These are phyloP conservation scores for Cenchrus fungigraminus DNA, from an alignment of 176 grass and related monocot genomes.

Conservation along the genomic window DNA sequence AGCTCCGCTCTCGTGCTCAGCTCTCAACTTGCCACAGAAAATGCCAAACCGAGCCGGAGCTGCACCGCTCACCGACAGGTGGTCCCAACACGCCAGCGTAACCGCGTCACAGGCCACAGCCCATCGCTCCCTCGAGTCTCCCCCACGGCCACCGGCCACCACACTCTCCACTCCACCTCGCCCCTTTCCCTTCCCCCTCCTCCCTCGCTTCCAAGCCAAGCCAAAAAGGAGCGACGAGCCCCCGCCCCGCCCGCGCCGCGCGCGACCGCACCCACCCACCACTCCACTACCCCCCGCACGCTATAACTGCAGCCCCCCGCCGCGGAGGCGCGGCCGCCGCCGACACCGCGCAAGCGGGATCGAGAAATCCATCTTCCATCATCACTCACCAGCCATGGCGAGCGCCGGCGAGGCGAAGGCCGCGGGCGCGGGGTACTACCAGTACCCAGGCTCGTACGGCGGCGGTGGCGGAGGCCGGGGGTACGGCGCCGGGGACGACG, in stretches of 20 bases:
- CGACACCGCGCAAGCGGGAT: background rate
- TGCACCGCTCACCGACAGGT: background rate
- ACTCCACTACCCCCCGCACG: constrained; percentile 37
- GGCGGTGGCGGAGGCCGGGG: background rate
- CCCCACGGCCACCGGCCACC: background rate
- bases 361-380: background rate
- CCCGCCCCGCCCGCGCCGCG: background rate
- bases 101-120: background rate
- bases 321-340: background rate
- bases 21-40: too few relatives aligned
- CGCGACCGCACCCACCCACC: constrained; percentile 2
- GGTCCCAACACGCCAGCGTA: constrained; percentile 4
- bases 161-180: constrained; percentile 31
- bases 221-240: background rate
- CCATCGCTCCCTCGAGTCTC: background rate
- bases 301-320: constrained; percentile 20
- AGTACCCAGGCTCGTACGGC: constrained; percentile 35
- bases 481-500: background rate
- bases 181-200: background rate
- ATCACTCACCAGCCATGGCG: constrained; percentile 26
- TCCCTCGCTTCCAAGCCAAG: constrained; percentile 62
- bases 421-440: constrained; percentile 30
- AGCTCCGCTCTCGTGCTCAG: too few relatives aligned
- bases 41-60: too few relatives aligned
- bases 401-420: constrained; percentile 48